phyloP scores from a whole-genome alignment of 345 rosid species.

The Populus pruinosa region DNA sequence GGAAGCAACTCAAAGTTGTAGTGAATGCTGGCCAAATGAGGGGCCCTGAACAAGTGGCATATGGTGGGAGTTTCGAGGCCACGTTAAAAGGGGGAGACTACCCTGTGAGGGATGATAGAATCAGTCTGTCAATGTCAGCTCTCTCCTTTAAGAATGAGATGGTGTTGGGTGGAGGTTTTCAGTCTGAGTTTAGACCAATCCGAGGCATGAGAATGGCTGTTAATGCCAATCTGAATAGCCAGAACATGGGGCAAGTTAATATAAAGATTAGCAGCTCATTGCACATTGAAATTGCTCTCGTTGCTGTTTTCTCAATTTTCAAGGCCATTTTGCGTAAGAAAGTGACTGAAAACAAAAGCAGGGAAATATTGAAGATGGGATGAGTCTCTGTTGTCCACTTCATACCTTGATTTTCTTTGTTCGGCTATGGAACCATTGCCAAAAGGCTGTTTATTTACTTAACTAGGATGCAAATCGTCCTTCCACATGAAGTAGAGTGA shows the following conservation, averaged over 20 bases:
- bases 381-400: constrained; percentile 20
- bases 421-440: not conserved
- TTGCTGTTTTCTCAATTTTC: constrained; percentile 54
- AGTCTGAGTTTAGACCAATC: constrained; percentile 59
- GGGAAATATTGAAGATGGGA: constrained; percentile 39
- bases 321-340: constrained; percentile 50
- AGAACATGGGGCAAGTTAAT: constrained; percentile 67
- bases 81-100: constrained; percentile 71
- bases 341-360: constrained; percentile 24
- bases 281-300: constrained; percentile 63
- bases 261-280: constrained; percentile 66
- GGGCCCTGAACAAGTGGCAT: constrained; percentile 59
- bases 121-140: constrained; percentile 55
- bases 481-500: not conserved
- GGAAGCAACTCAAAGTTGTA: constrained; percentile 63
- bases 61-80: constrained; percentile 75
- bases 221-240: constrained; percentile 64
- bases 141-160: constrained; percentile 65
- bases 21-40: constrained; percentile 65
- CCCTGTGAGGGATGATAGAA: constrained; percentile 62
- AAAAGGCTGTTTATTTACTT: not conserved
- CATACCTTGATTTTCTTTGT: not conserved
- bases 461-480: not conserved
- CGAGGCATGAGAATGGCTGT: constrained; percentile 50
- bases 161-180: constrained; percentile 66